Conservation (phyloP, 116 monocot species). For the Posidonia oceanica region DNA sequence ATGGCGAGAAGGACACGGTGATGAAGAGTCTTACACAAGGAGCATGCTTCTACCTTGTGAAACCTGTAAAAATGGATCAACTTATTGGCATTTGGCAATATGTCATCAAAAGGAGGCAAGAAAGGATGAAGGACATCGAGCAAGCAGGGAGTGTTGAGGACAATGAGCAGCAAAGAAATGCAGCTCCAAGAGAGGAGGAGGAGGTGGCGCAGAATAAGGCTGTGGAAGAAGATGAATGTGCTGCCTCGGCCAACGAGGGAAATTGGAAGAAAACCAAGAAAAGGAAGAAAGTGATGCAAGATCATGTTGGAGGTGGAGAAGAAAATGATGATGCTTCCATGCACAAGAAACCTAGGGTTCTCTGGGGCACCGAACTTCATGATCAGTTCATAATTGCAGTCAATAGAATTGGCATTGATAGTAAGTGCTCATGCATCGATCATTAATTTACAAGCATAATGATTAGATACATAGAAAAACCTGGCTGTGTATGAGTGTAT, state of each 20-base stretch:
- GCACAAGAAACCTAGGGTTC: slow-evolving; percentile 73
- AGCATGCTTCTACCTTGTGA: slow-evolving; percentile 12
- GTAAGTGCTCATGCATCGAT: slow-evolving; percentile 24
- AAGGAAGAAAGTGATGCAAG: not conserved
- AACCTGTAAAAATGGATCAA: slow-evolving; percentile 13
- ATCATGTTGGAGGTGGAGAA: not conserved
- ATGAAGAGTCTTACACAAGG: slow-evolving; percentile 9
- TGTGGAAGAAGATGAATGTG: not conserved
- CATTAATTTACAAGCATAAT: too few species aligned
- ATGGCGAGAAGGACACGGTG: not conserved
- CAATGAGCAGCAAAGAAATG: slow-evolving; percentile 1
- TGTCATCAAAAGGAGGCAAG: slow-evolving; percentile 5
- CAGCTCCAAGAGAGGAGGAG: too few species aligned
- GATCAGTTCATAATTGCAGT: slow-evolving; percentile 66
- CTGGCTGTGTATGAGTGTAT: too few species aligned
- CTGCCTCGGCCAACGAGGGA: not conserved
- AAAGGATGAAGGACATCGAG: not conserved
- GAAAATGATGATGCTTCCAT: slow-evolving; percentile 27
- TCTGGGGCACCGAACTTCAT: slow-evolving; percentile 71
- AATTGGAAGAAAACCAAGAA: not conserved
- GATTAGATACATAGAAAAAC: too few species aligned
- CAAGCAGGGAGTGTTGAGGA: slow-evolving; percentile 11
- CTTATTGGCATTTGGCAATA: slow-evolving; percentile 17
- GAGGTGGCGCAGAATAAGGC: not conserved
- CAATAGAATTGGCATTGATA: slow-evolving; percentile 58